phyloP scores from a whole-genome alignment of 768 basidiomycete genomes.

The Collybia sordida region DNA sequence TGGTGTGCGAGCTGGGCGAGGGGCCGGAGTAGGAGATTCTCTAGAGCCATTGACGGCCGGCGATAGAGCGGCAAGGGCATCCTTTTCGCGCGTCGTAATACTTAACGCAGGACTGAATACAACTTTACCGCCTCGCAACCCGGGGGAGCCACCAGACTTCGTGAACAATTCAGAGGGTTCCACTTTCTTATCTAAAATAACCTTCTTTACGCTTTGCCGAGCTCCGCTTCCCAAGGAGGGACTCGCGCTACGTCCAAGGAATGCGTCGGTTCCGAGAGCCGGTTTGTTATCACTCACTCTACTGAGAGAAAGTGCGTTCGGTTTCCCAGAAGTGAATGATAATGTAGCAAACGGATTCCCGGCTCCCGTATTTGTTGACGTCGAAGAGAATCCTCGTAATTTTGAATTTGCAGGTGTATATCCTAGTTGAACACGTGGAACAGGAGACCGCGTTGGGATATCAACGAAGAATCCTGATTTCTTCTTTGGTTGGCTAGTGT shows the following conservation, averaged over 20 bases:
- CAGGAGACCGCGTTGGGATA: constrained; percentile 67
- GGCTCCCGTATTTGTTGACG: constrained; percentile 35
- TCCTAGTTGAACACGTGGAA: constrained; percentile 62
- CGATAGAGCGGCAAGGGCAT: constrained; percentile 41
- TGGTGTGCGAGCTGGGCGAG: constrained; percentile 35
- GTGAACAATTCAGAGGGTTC: constrained; percentile 70
- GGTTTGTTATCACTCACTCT: constrained; percentile 43
- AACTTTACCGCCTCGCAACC: constrained; percentile 50
- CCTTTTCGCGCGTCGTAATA: constrained; percentile 74
- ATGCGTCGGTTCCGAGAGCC: constrained; percentile 54
- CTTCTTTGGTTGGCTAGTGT: constrained; percentile 65
- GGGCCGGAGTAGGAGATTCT: constrained; percentile 36
- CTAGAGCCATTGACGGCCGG: constrained; percentile 19
- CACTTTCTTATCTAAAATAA: constrained; percentile 84
- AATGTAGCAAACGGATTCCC: constrained; percentile 37
- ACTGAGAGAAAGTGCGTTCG: constrained; percentile 53
- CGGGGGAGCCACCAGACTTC: constrained; percentile 46
- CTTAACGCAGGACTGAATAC: constrained; percentile 76
- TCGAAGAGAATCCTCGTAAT: constrained; percentile 68
- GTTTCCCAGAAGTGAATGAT: constrained; percentile 55
- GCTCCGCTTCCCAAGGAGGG: constrained; percentile 68
- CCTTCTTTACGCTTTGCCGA: constrained; percentile 88
- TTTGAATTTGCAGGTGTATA: constrained; percentile 69
- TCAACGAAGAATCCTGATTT: constrained; percentile 79
- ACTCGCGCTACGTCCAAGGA: constrained; percentile 61